Conservation (phyloP, 108 stramenopile genomes). For the Parietichytrium sp. region DNA sequence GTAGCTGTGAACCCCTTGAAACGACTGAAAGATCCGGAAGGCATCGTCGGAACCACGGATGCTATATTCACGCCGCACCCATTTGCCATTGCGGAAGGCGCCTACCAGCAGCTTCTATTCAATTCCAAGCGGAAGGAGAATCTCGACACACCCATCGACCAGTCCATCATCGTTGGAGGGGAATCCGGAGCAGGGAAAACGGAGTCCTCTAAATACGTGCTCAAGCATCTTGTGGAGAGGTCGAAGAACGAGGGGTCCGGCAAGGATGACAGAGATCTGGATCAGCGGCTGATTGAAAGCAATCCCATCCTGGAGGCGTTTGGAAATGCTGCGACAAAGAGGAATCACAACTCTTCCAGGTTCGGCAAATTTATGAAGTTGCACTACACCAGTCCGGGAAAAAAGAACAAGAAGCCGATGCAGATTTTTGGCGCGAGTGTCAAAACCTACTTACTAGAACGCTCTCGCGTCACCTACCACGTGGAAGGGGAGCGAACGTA, state of each 20-base stretch:
- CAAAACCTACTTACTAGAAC: constrained; percentile 65
- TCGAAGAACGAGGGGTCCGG: neutral
- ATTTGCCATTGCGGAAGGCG: constrained; percentile 7
- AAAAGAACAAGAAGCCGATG: neutral
- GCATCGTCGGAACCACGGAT: neutral
- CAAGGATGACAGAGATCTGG: neutral
- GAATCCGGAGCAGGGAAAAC: constrained; percentile 48
- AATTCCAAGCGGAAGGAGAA: neutral
- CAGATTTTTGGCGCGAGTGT: constrained; percentile 43
- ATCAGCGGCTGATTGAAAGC: constrained; percentile 1
- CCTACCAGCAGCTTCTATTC: constrained; percentile 28
- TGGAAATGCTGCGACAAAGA: constrained; percentile 41
- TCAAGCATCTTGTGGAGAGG: neutral
- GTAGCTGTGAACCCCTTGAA: constrained; percentile 57
- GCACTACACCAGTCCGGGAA: constrained; percentile 37
- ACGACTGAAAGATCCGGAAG: neutral
- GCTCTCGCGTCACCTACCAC: constrained; percentile 57
- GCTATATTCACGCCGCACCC: constrained; percentile 8
- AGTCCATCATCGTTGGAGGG: constrained; percentile 42
- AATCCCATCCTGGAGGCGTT: constrained; percentile 49
- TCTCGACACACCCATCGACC: constrained; percentile 1
- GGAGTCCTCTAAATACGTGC: constrained; percentile 35
- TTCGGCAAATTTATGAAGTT: constrained; percentile 47
- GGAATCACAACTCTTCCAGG: constrained; percentile 45
- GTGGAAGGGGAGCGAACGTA: constrained; percentile 57